Base-by-base conservation (phyloP, 495 filamentous ascomycete genomes). In the Bacidia rubella region DNA sequence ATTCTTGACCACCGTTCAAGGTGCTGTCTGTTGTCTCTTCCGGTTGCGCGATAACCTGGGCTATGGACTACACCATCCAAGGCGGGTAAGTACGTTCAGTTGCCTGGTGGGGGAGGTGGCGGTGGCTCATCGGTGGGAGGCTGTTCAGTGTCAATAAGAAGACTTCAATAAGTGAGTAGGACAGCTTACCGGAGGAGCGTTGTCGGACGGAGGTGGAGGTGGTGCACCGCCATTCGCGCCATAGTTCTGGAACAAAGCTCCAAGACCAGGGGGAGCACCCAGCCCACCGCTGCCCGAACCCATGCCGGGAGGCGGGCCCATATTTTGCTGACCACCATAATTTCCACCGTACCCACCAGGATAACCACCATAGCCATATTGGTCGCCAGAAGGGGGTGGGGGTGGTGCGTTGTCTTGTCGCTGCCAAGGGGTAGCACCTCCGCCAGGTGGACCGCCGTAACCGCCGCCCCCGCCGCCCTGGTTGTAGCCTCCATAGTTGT, bases 101-200 rank as follows among this genome's bases (percentile, higher is more conserved):
- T 69, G 52, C 74, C 74, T 9, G 77, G 76, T 42, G 84, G 83
- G 52, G 85, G 84, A 15, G 85, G 85, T 20, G 85, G 85, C 32
- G 83, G 83, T 55, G 76, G 76, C 62, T 81, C 76, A 55, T 90
- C 85, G 63, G 77, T 81, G 3, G 85, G 85, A 51, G 83, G 74
- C 71, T 73, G 50, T 54, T 27, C 27, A 20, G 49, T 62, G 61
- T 56, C 43, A 55, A 26, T 39, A 15, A 27, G 2, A 24, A 42
- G 20, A 24, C 17, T 40, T 51, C 2, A 20, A 49, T 11, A 48
- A 17, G 48, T 4, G 29, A 26, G 45, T 15, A 43, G 20, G 20
- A 22, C 46, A 17, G 66, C 70, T 63, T 62, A 74, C 71, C 44
- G 73, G 47, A 1, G 86, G 85, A 42, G 85, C 85, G 29, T 77